These are phyloP conservation scores for Carnegiea gigantea DNA, from an alignment of 179 eudicot species.

Conservation along the genomic window DNA sequence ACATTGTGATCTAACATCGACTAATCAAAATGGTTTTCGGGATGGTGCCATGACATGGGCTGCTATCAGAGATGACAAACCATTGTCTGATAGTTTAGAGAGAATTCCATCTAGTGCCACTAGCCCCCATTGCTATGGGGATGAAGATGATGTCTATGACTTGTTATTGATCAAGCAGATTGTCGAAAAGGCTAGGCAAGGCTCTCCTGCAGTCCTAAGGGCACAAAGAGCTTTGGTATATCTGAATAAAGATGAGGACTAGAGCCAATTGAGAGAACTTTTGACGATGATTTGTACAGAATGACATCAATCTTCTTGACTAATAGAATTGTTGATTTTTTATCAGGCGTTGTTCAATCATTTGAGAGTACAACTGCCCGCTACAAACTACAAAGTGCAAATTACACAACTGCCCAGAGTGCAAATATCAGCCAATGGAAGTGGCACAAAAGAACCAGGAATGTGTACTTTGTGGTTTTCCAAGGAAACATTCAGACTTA, in stretches of 20 bases:
- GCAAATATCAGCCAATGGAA: no score
- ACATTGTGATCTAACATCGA: constrained; percentile 2
- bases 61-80: no score
- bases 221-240: constrained; percentile 70
- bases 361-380: no score
- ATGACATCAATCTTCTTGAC: background rate
- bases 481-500: no score
- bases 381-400: no score
- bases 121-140: constrained; percentile 22
- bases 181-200: constrained; percentile 77
- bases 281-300: constrained; percentile 21
- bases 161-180: constrained; percentile 68
- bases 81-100: no score
- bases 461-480: no score
- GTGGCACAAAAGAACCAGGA: no score
- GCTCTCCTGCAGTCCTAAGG: constrained; percentile 69
- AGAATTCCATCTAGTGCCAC: constrained; percentile 12
- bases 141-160: constrained; percentile 42
- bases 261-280: background rate
- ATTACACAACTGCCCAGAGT: no score
- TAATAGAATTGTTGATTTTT: constrained; percentile 12
- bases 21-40: constrained; percentile 13
- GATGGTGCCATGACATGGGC: constrained; percentile 9
- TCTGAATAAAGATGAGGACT: constrained; percentile 23
- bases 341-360: background rate